These are phyloP conservation scores for Cubamyces lactineus DNA, from an alignment of 768 basidiomycete species.

Conservation along the genomic window DNA sequence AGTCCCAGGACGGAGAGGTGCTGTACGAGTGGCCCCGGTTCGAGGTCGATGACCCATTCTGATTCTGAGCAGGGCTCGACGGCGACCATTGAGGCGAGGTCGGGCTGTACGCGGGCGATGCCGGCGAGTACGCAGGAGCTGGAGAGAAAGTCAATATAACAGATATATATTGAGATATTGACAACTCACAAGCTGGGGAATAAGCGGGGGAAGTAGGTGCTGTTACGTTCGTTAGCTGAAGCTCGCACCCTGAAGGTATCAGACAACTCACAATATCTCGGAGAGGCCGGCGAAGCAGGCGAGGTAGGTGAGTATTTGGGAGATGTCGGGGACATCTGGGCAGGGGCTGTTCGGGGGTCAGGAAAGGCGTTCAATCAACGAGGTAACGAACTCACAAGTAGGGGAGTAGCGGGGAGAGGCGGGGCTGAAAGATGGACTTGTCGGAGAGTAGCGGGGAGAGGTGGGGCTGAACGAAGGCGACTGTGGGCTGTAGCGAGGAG, in stretches of 20 bases:
- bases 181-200: slow-evolving; percentile 79
- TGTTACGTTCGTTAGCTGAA: slow-evolving; percentile 33
- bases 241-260: background rate
- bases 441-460: slow-evolving; percentile 87
- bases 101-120: slow-evolving; percentile 85
- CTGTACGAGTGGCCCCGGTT: slow-evolving; percentile 47
- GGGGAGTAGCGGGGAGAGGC: slow-evolving; percentile 93
- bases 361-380: slow-evolving; percentile 15
- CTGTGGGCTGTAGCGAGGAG: slow-evolving; percentile 84
- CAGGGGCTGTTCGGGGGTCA: slow-evolving; percentile 54
- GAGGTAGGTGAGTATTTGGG: slow-evolving; percentile 95
- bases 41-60: slow-evolving; percentile 38
- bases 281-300: slow-evolving; percentile 90
- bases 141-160: slow-evolving; percentile 14
- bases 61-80: slow-evolving; percentile 70
- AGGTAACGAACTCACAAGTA: slow-evolving; percentile 59
- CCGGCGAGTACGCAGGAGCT: slow-evolving; percentile 85
- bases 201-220: slow-evolving; percentile 88
- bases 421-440: slow-evolving; percentile 89
- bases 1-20: slow-evolving; percentile 59
- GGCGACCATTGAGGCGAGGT: slow-evolving; percentile 86
- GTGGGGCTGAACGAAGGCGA: slow-evolving; percentile 91
- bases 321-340: slow-evolving; percentile 85
- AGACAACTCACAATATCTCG: slow-evolving; percentile 78
- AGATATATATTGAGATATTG: background rate